phyloP scores from a whole-genome alignment of 2,329 filamentous ascomycete species.

The Beauveria bassiana region DNA sequence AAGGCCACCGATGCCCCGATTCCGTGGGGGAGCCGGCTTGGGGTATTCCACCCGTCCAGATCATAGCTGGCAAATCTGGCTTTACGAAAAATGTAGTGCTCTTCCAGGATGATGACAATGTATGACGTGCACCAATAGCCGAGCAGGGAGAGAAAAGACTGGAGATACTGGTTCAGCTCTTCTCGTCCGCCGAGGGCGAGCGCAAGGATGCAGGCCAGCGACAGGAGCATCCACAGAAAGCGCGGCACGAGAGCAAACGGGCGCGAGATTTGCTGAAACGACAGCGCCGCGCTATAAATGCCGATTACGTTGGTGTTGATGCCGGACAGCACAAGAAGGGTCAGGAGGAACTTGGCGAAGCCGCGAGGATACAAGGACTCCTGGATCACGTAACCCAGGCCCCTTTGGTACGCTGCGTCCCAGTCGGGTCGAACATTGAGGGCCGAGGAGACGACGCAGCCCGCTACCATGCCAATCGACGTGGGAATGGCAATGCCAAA shows the following conservation, averaged over 20 bases:
- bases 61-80: slow-evolving; percentile 34
- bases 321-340: slow-evolving; percentile 28
- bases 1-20: slow-evolving; percentile 35
- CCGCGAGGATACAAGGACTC: slow-evolving; percentile 35
- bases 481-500: slow-evolving; percentile 41
- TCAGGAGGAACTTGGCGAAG: slow-evolving; percentile 38
- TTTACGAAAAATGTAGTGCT: slow-evolving; percentile 34
- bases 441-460: slow-evolving; percentile 34
- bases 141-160: slow-evolving; percentile 37
- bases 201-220: slow-evolving; percentile 33
- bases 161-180: slow-evolving; percentile 33
- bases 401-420: slow-evolving; percentile 29
- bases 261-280: slow-evolving; percentile 32
- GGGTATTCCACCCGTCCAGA: slow-evolving; percentile 37
- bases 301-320: slow-evolving; percentile 30
- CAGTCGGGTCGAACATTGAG: slow-evolving; percentile 32
- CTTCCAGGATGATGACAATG: slow-evolving; percentile 31
- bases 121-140: slow-evolving; percentile 39
- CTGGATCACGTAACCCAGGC: slow-evolving; percentile 39
- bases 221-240: slow-evolving; percentile 31
- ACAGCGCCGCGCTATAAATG: slow-evolving; percentile 31
- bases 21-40: slow-evolving; percentile 32
- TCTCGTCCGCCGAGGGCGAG: slow-evolving; percentile 31
- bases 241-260: slow-evolving; percentile 30
- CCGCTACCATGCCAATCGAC: slow-evolving; percentile 39